Conservation (phyloP, 345 rosid species). For the Sonneratia alba region DNA sequence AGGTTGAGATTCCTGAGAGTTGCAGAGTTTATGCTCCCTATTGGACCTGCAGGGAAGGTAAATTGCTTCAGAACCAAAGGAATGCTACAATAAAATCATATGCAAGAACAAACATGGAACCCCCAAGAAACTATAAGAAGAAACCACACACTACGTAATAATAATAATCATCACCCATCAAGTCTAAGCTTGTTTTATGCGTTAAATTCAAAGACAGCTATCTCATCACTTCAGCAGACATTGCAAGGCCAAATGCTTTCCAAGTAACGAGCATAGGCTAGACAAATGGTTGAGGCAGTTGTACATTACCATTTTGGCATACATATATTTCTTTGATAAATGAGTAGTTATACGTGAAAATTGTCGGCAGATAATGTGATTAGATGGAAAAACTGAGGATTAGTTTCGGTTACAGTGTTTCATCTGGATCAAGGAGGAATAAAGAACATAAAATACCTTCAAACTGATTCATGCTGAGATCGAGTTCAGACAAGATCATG, state of each 20-base stretch:
- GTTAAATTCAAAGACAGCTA: neutral
- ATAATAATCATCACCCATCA: neutral
- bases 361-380: neutral
- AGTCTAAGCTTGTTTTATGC: neutral
- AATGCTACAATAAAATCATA: neutral
- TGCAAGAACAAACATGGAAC: neutral
- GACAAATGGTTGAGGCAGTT: no score
- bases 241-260: no score
- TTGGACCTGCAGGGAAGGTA: slow-evolving; percentile 47
- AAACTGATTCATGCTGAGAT: slow-evolving; percentile 70
- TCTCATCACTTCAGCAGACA: neutral
- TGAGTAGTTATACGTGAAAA: neutral
- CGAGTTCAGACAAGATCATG: slow-evolving; percentile 66
- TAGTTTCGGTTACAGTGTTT: neutral
- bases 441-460: slow-evolving; percentile 38
- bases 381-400: neutral
- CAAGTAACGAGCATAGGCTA: no score
- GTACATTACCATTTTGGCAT: neutral
- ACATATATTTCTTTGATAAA: neutral
- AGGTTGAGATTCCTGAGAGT: slow-evolving; percentile 67
- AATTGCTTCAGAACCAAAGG: slow-evolving; percentile 1
- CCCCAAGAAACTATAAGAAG: neutral
- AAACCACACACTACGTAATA: neutral
- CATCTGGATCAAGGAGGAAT: neutral
- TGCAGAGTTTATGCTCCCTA: slow-evolving; percentile 59